These are phyloP conservation scores for Wallemia mellicola DNA, from an alignment of 1,284 basidiomycete species.

Conservation along the genomic window DNA sequence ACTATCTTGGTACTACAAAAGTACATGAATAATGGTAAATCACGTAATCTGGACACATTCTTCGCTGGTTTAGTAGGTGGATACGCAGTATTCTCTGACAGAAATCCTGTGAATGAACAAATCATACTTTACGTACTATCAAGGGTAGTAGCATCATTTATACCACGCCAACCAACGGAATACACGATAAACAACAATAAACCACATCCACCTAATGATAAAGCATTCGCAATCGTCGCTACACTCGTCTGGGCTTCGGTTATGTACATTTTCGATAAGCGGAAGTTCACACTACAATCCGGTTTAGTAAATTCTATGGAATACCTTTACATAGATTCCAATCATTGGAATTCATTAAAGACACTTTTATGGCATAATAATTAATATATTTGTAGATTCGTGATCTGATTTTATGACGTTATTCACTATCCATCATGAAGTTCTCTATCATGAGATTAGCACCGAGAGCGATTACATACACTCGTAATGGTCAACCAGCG, in stretches of 20 bases:
- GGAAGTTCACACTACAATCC: conserved; percentile 61
- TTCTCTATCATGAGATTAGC: too few relatives aligned
- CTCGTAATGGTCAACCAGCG: conserved; percentile 26
- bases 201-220: conserved; percentile 47
- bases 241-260: conserved; percentile 81
- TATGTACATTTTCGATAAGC: conserved; percentile 79
- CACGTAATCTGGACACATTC: conserved; percentile 53
- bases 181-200: conserved; percentile 11
- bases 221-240: conserved; percentile 61
- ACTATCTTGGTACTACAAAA: conserved; percentile 47
- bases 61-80: conserved; percentile 75
- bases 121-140: conserved; percentile 82
- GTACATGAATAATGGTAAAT: conserved; percentile 48
- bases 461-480: conserved; percentile 31
- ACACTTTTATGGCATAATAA: conserved; percentile 15
- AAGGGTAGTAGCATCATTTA: conserved; percentile 55
- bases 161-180: conserved; percentile 29
- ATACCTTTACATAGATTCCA: conserved; percentile 26
- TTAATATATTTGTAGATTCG: too few relatives aligned
- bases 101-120: conserved; percentile 96
- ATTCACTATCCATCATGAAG: too few relatives aligned
- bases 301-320: conserved; percentile 72
- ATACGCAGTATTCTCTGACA: conserved; percentile 71
- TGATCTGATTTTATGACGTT: too few relatives aligned
- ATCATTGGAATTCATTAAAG: conserved; percentile 34